A percentile compares a stretch with the other conserved stretches of the same genome.
Conservation (phyloP, 768 basidiomycete genomes). For the Macrolepiota albuminosa region DNA sequence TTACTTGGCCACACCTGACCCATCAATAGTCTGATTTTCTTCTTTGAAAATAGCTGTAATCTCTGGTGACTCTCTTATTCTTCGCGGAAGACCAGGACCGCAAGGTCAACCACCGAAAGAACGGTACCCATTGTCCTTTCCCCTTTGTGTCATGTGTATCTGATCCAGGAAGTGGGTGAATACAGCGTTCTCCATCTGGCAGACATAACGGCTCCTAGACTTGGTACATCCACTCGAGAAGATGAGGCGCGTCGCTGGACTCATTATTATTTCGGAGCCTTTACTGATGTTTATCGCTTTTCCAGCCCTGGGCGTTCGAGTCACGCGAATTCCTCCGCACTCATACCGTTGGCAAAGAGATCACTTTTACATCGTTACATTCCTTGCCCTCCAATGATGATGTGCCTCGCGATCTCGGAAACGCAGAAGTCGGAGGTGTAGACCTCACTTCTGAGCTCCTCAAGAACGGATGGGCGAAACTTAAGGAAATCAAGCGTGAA, state of each 20-base stretch:
- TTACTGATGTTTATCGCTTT: slow-evolving; percentile 6
- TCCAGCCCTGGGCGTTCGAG: slow-evolving; percentile 85
- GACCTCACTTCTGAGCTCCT: slow-evolving; percentile 78
- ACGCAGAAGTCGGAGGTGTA: slow-evolving; percentile 63
- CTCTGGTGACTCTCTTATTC: slow-evolving; percentile 85
- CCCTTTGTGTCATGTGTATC: background rate
- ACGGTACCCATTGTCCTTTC: slow-evolving; percentile 42
- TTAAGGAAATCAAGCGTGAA: slow-evolving; percentile 85
- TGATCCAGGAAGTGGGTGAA: background rate
- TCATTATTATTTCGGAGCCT: background rate
- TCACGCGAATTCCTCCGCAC: slow-evolving; percentile 88
- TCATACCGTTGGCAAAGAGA: slow-evolving; percentile 84
- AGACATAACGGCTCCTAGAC: slow-evolving; percentile 77
- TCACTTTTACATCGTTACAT: slow-evolving; percentile 80
- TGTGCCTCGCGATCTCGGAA: slow-evolving; percentile 73
- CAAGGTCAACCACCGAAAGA: slow-evolving; percentile 91
- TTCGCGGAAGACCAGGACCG: slow-evolving; percentile 70
- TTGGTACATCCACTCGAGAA: slow-evolving; percentile 77
- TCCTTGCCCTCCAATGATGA: slow-evolving; percentile 75
- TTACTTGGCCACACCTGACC: slow-evolving; percentile 13
- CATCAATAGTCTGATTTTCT: slow-evolving; percentile 16
- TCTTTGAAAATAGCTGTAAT: slow-evolving; percentile 58
- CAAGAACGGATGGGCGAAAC: slow-evolving; percentile 86
- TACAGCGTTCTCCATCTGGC: slow-evolving; percentile 83
- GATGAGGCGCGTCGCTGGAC: slow-evolving; percentile 66